These are phyloP conservation scores for Fusarium lateritium DNA, from an alignment of 2,329 filamentous ascomycete species.

Conservation along the genomic window DNA sequence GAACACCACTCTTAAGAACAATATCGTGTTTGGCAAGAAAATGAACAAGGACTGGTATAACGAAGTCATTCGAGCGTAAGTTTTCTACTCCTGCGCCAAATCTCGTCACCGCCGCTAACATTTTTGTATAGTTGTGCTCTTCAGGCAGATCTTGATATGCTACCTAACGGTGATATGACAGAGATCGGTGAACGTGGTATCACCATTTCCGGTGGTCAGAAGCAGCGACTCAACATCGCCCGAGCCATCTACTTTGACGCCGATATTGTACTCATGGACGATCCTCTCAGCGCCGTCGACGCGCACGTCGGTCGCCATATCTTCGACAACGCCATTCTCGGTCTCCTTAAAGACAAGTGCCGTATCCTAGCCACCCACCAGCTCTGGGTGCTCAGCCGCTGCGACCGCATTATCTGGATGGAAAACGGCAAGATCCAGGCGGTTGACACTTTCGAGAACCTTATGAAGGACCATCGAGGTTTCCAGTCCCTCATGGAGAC, in stretches of 20 bases:
- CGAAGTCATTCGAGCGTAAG: slow-evolving; percentile 82
- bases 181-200: slow-evolving; percentile 97
- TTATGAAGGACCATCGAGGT: slow-evolving; percentile 83
- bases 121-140: slow-evolving; percentile 77
- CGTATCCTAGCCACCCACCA: slow-evolving; percentile 95
- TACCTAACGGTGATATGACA: slow-evolving; percentile 89
- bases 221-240: slow-evolving; percentile 95
- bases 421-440: slow-evolving; percentile 87
- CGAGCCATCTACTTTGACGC: slow-evolving; percentile 81
- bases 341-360: slow-evolving; percentile 89
- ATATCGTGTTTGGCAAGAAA: slow-evolving; percentile 90
- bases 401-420: slow-evolving; percentile 95
- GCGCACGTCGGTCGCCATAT: slow-evolving; percentile 81
- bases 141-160: slow-evolving; percentile 88
- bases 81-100: background rate
- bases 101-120: background rate
- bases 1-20: slow-evolving; percentile 87
- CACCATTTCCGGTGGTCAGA: slow-evolving; percentile 94
- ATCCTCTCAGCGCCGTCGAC: slow-evolving; percentile 78
- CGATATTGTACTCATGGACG: slow-evolving; percentile 78
- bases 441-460: slow-evolving; percentile 88
- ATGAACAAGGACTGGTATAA: slow-evolving; percentile 85
- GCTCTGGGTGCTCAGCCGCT: slow-evolving; percentile 90
- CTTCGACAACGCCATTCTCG: slow-evolving; percentile 94
- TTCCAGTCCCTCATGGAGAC: slow-evolving; percentile 91